Conservation (phyloP, 2,329 filamentous ascomycete species). For the Xylariales sp. region DNA sequence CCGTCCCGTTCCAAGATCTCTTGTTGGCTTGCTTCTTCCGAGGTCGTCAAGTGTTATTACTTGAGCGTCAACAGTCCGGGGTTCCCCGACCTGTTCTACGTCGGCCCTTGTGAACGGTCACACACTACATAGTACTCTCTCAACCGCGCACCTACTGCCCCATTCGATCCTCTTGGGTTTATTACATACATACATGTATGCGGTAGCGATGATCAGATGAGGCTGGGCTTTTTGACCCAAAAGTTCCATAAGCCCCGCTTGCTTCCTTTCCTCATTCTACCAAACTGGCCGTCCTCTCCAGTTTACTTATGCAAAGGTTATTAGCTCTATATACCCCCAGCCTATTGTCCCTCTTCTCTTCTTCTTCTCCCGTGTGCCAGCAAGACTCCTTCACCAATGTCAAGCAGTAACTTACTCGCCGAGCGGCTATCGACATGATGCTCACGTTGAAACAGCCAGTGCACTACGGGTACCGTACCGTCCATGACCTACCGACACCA, state of each 20-base stretch:
- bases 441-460: conserved; percentile 58
- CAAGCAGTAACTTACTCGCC: conserved; percentile 19
- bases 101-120: conserved; percentile 23
- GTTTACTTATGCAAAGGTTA: conserved; percentile 35
- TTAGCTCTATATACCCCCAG: conserved; percentile 23
- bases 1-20: conserved; percentile 26
- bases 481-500: conserved; percentile 59
- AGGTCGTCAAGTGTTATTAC: conserved; percentile 16
- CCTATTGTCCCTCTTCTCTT: conserved; percentile 17
- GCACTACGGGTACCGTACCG: conserved; percentile 54
- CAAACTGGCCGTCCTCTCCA: conserved; percentile 33
- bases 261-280: conserved; percentile 26
- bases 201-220: conserved; percentile 30
- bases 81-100: conserved; percentile 23
- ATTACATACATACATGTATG: conserved; percentile 26
- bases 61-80: conserved; percentile 18
- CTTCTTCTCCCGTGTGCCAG: conserved; percentile 17
- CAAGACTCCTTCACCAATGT: conserved; percentile 3
- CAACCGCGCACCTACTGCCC: conserved; percentile 4
- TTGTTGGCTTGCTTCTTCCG: conserved; percentile 23
- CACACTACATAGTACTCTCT: conserved; percentile 19
- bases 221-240: conserved; percentile 29
- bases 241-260: conserved; percentile 31
- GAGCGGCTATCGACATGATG: conserved; percentile 40
- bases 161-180: conserved; percentile 12